A percentile compares a stretch with the other conserved stretches of the same genome.
phyloP scores from a whole-genome alignment of 768 basidiomycete genomes.

The Suillus plorans region DNA sequence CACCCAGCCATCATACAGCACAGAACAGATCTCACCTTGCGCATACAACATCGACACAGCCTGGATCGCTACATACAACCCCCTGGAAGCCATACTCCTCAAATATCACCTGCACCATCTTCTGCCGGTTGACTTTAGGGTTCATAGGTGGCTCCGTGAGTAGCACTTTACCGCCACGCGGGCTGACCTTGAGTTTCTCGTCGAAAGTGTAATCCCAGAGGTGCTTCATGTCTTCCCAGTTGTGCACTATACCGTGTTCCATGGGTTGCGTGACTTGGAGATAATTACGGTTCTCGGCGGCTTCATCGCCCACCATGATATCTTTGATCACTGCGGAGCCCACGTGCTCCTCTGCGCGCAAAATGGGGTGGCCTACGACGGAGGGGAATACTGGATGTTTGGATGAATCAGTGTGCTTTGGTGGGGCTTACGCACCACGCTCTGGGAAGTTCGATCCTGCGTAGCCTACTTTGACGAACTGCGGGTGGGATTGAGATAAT shows the following conservation, averaged over 20 bases:
- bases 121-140: constrained; percentile 86
- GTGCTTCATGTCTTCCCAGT: constrained; percentile 99
- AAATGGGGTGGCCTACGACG: constrained; percentile 95
- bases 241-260: constrained; percentile 98
- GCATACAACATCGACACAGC: constrained; percentile 98
- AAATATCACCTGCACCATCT: constrained; percentile 99
- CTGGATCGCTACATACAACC: constrained; percentile 99
- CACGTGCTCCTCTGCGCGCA: constrained; percentile 95
- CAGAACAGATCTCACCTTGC: constrained; percentile 65
- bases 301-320: constrained; percentile 98
- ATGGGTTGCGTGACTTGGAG: constrained; percentile 97
- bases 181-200: constrained; percentile 90
- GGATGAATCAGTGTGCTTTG: neutral
- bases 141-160: constrained; percentile 99
- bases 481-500: constrained; percentile 12
- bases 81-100: constrained; percentile 96
- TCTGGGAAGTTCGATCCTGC: constrained; percentile 95
- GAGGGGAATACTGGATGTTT: constrained; percentile 77
- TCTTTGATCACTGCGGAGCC: constrained; percentile 87
- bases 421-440: constrained; percentile 57
- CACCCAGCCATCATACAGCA: constrained; percentile 1
- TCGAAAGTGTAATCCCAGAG: constrained; percentile 99
- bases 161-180: constrained; percentile 83
- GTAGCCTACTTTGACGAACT: constrained; percentile 92
- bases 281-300: constrained; percentile 89